Evolutionary conservation across 108 stramenopile species (phyloP), one percentile per base, ranked within the genome.

Genomic region (Skeletonema tropicum): DNA sequence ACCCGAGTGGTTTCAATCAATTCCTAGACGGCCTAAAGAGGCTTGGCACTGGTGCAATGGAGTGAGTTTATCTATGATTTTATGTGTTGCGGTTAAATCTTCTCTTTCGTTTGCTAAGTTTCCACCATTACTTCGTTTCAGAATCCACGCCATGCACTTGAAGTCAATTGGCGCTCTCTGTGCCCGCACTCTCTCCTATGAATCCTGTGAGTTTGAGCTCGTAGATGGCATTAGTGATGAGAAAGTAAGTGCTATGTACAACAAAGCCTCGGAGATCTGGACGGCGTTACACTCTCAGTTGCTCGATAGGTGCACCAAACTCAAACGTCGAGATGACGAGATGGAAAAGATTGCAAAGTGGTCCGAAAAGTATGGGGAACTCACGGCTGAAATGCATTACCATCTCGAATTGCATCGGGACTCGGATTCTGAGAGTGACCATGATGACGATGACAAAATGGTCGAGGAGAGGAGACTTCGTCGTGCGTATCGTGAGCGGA

Each of bases 191-290:
- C 74, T 74, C 36, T 58, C 52, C 21, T 74, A 60, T 23, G 76
- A 72, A 57, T 75, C 49, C 1, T 70, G 74, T 6, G 77, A 75
- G 6, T 81, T 83, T 49, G 76, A 83, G 6, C 74, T 73, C 49
- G 80, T 84, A 10, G 76, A 77, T 13, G 79, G 79, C 41, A 75
- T 87, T 49, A 48, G 83, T 38, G 82, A 86, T 15, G 62, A 82
- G 68, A 79, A 84, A 62, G 78, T 86, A 23, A 80, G 83, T 60
- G 68, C 15, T 38, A 70, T 38, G 33, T 87, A 86, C 76, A 52
- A 85, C 73, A 26, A 52, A 29, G 68, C 79, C 2, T 76, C 85
- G 21, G 41, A 45, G 6, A 66, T 87, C 52, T 87, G 86, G 86
- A 81, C 78, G 38, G 45, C 26, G 66, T 57, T 86, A 41, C 39